Conservation (phyloP, 495 filamentous ascomycete species). For the Daldinia bambusicola region DNA sequence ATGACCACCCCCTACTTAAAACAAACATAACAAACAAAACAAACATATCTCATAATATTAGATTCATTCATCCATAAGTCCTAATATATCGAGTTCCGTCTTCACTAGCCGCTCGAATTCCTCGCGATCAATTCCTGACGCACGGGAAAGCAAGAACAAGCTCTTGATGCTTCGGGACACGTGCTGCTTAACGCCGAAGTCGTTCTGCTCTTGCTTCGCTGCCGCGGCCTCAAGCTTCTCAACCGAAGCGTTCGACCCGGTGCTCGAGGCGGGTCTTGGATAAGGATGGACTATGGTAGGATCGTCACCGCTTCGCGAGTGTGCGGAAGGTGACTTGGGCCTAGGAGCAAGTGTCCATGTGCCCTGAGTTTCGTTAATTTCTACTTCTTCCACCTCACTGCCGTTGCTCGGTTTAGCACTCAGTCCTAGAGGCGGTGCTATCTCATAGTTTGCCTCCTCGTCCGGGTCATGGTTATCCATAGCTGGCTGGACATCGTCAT, state of each 20-base stretch:
- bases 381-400: slow-evolving; percentile 42
- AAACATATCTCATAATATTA: background rate
- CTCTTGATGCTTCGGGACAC: slow-evolving; percentile 89
- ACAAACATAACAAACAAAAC: background rate
- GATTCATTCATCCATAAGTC: slow-evolving; percentile 75
- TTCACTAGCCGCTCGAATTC: slow-evolving; percentile 86
- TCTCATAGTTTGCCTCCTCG: slow-evolving; percentile 60
- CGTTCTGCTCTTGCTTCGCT: slow-evolving; percentile 70
- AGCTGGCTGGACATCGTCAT: slow-evolving; percentile 86
- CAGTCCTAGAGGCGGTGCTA: slow-evolving; percentile 53
- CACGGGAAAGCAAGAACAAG: slow-evolving; percentile 81
- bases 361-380: slow-evolving; percentile 43
- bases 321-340: slow-evolving; percentile 54
- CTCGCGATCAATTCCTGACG: slow-evolving; percentile 79
- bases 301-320: slow-evolving; percentile 44
- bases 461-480: slow-evolving; percentile 89
- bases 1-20: background rate
- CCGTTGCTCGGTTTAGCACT: slow-evolving; percentile 30
- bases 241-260: slow-evolving; percentile 66
- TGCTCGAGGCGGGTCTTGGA: slow-evolving; percentile 63
- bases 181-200: slow-evolving; percentile 88
- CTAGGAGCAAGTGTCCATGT: slow-evolving; percentile 54
- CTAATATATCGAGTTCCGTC: slow-evolving; percentile 81
- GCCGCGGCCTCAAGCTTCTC: slow-evolving; percentile 74
- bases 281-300: slow-evolving; percentile 50